phyloP scores from a whole-genome alignment of 225 moss, liverwort and hornwort species.

The Pleurozium schreberi region DNA sequence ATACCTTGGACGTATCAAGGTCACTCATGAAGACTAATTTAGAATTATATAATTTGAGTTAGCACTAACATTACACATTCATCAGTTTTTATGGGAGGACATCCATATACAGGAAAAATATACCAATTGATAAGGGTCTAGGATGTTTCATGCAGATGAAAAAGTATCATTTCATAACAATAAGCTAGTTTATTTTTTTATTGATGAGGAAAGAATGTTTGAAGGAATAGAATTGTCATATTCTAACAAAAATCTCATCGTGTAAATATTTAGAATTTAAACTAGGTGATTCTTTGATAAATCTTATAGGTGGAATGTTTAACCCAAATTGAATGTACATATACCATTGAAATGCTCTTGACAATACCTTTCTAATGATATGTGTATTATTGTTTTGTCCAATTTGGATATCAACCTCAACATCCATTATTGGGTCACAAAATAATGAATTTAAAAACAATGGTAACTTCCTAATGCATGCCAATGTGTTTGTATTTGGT shows the following conservation, averaged over 20 bases:
- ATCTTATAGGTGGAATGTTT: rapidly evolving
- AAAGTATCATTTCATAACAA: neutral
- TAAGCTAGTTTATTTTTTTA: rapidly evolving
- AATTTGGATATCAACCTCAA: neutral
- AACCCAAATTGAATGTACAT: neutral
- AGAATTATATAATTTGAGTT: neutral
- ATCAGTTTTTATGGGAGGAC: neutral
- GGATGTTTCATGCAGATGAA: neutral
- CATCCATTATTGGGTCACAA: rapidly evolving
- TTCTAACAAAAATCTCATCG: neutral
- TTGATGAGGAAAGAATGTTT: rapidly evolving
- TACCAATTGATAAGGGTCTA: rapidly evolving
- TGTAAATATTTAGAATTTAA: neutral
- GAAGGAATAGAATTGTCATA: neutral
- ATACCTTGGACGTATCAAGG: neutral
- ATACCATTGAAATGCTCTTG: rapidly evolving
- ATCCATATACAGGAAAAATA: rapidly evolving
- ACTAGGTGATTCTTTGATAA: rapidly evolving
- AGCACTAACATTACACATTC: neutral
- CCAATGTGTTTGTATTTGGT: rapidly evolving
- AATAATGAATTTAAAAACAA: neutral
- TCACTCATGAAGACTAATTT: neutral
- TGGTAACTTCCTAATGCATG: neutral
- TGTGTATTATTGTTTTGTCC: too few species aligned
- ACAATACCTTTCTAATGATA: neutral